Percentiles rank a stretch among this genome's conserved stretches.
phyloP scores from a whole-genome alignment of 257 asterid genomes.

The Solanum paucissectum region DNA sequence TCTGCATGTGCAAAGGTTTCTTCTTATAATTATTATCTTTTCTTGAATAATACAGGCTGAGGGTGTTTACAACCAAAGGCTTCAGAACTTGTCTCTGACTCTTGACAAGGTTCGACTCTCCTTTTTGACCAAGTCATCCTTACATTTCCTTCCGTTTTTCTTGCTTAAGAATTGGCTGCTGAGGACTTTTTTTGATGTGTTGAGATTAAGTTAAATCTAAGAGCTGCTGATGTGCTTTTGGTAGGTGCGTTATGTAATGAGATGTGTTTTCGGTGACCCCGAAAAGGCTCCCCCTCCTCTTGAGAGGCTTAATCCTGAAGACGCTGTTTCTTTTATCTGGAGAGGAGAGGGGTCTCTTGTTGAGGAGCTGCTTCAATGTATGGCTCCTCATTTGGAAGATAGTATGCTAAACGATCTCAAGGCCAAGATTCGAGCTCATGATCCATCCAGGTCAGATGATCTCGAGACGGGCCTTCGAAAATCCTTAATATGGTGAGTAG shows the following conservation, averaged over 20 bases:
- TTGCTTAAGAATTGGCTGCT: neutral
- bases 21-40: neutral
- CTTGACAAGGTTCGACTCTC: slow-evolving; percentile 66
- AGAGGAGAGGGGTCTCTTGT: slow-evolving; percentile 87
- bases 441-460: slow-evolving; percentile 71
- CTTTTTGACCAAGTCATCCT: neutral
- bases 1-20: neutral
- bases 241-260: slow-evolving; percentile 96
- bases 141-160: neutral
- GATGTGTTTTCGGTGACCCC: slow-evolving; percentile 91
- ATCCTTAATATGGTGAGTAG: slow-evolving; percentile 77
- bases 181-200: neutral
- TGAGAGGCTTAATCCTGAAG: slow-evolving; percentile 74
- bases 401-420: slow-evolving; percentile 52
- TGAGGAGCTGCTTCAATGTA: slow-evolving; percentile 69
- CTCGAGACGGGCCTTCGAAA: slow-evolving; percentile 47
- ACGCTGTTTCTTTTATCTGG: slow-evolving; percentile 70
- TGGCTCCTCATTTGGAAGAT: slow-evolving; percentile 84
- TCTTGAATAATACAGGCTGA: slow-evolving; percentile 58
- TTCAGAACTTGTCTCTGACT: slow-evolving; percentile 95
- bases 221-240: neutral
- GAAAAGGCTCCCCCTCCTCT: slow-evolving; percentile 92
- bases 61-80: slow-evolving; percentile 95
- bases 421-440: slow-evolving; percentile 67
- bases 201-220: neutral